A percentile compares a stretch with the other conserved stretches of the same genome.
Conservation (phyloP, 441 rosid species). For the Pelargonium myrrhifolium region DNA sequence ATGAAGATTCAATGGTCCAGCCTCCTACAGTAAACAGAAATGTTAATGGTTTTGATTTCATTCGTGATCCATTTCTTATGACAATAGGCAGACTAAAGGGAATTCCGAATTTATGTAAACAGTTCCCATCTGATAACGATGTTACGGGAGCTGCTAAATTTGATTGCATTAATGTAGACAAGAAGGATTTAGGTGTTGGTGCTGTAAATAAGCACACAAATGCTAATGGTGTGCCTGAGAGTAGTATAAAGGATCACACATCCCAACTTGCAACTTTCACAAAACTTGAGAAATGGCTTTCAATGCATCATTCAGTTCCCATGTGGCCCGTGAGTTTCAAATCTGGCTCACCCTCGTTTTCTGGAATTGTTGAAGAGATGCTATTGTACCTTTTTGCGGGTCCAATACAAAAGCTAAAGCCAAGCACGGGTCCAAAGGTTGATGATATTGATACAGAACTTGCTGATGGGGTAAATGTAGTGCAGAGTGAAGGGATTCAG, state of each 20-base stretch:
- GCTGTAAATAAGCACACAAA: constrained; percentile 24
- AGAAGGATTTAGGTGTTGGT: constrained; percentile 25
- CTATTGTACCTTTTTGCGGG: constrained; percentile 30
- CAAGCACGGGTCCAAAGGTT: constrained; percentile 41
- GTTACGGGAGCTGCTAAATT: constrained; percentile 25
- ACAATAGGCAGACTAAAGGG: constrained; percentile 39
- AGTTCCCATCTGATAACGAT: constrained; percentile 25
- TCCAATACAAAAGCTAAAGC: constrained; percentile 39
- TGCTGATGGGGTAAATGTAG: constrained; percentile 49
- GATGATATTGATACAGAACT: constrained; percentile 58
- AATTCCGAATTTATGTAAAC: constrained; percentile 31
- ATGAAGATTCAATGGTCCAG: constrained; percentile 21
- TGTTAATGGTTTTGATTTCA: constrained; percentile 31
- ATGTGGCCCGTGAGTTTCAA: constrained; percentile 26
- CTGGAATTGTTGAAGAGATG: constrained; percentile 36
- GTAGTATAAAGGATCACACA: constrained; percentile 28
- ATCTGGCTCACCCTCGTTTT: constrained; percentile 26
- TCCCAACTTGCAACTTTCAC: constrained; percentile 27
- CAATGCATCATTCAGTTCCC: constrained; percentile 28
- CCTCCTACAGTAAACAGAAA: constrained; percentile 18
- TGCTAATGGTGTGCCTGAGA: constrained; percentile 25
- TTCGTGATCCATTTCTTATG: constrained; percentile 54
- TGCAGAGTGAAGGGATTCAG: constrained; percentile 50
- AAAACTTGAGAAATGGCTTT: constrained; percentile 34
- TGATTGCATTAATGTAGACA: constrained; percentile 21